A percentile compares a stretch with the other conserved stretches of the same genome.
Evolutionary conservation across 2,329 filamentous ascomycete species (phyloP).

Genomic region (Colletotrichum sp.): DNA sequence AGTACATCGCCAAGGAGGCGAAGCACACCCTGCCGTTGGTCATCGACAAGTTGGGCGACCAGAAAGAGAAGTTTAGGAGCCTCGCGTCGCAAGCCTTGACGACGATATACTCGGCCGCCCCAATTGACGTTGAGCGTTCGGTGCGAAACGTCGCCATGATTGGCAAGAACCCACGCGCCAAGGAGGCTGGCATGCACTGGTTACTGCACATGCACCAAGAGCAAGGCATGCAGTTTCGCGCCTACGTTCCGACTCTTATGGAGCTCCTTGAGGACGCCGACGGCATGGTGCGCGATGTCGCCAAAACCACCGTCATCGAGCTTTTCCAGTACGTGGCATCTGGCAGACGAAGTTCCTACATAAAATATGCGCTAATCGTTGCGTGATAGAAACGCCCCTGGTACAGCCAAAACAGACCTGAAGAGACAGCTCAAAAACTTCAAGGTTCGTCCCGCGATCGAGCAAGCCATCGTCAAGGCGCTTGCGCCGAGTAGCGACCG

Average conservation of each 20-base stretch:
- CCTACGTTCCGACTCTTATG: conserved; percentile 83
- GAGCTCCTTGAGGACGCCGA: conserved; percentile 90
- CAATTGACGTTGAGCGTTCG: conserved; percentile 77
- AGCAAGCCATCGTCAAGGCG: conserved; percentile 78
- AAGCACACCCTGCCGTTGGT: conserved; percentile 75
- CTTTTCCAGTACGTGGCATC: conserved; percentile 72
- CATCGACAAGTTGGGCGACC: conserved; percentile 85
- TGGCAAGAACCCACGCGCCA: conserved; percentile 82
- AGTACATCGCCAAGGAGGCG: conserved; percentile 72
- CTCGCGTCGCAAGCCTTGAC: conserved; percentile 77
- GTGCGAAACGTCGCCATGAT: conserved; percentile 80
- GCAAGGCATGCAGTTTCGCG: conserved; percentile 78
- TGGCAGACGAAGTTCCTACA: background rate
- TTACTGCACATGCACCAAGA: conserved; percentile 84
- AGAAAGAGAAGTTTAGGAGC: conserved; percentile 81
- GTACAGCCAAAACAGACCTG: conserved; percentile 84
- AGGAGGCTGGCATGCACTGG: conserved; percentile 87
- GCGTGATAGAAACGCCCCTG: conserved; percentile 80
- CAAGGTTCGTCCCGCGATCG: conserved; percentile 86
- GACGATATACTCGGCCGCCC: conserved; percentile 75
- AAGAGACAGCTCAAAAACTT: conserved; percentile 85
- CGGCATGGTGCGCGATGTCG: conserved; percentile 82
- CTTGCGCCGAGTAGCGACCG: conserved; percentile 60
- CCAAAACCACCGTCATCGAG: conserved; percentile 83
- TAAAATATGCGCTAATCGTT: conserved; percentile 73